Percentiles rank a stretch among this genome's conserved stretches.
phyloP scores from a whole-genome alignment of 2,329 filamentous ascomycete species.

The Colletotrichum tropicicola region DNA sequence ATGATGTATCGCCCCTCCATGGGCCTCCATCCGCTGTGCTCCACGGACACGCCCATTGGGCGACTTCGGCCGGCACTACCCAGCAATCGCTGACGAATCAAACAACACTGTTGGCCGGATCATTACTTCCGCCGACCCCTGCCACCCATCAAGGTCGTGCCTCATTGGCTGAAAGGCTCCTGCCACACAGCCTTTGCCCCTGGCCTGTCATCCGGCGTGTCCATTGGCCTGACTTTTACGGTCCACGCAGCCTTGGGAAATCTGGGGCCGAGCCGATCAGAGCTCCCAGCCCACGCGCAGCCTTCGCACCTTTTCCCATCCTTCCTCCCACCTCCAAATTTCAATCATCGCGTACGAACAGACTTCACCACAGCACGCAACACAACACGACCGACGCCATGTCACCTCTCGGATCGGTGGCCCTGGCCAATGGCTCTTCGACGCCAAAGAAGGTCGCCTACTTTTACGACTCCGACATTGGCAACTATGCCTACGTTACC shows the following conservation, averaged over 20 bases:
- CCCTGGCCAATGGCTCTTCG: constrained; percentile 51
- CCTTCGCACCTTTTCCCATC: constrained; percentile 25
- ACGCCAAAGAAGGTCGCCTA: constrained; percentile 88
- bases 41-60: constrained; percentile 5
- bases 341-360: neutral
- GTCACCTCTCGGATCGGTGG: constrained; percentile 50
- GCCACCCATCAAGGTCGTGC: too few relatives aligned
- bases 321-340: constrained; percentile 18
- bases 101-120: constrained; percentile 16
- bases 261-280: constrained; percentile 31
- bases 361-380: neutral
- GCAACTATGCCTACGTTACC: constrained; percentile 96
- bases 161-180: constrained; percentile 4
- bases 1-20: neutral
- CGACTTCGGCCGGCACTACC: neutral
- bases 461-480: constrained; percentile 98
- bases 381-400: constrained; percentile 21
- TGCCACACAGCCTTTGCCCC: neutral
- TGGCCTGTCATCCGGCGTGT: neutral
- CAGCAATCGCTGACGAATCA: neutral
- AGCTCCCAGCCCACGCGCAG: constrained; percentile 21
- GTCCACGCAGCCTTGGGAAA: constrained; percentile 30
- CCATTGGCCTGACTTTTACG: constrained; percentile 6
- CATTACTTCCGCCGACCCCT: neutral
- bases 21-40: neutral